Base-by-base conservation (phyloP, 2,329 filamentous ascomycete genomes). In the Aspergillus awamori region DNA sequence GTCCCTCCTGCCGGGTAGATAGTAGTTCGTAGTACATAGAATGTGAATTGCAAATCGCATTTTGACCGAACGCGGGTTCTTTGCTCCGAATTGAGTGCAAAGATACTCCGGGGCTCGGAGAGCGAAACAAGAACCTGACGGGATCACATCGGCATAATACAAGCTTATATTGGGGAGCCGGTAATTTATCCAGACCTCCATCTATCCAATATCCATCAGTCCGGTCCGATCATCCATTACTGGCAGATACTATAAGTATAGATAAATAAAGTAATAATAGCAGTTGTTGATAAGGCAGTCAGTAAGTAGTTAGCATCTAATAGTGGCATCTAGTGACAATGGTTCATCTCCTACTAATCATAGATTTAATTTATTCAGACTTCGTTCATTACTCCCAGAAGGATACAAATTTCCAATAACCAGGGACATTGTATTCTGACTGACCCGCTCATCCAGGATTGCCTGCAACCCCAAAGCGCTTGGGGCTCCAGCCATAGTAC, bases 71-170 rank as follows among this genome's bases (percentile, higher is more conserved):
- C 10, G n/a, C 47, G 26, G 47, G 22, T 20, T 24, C 8, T 56
- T 36, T 47, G 33, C 24, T 56, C 43, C 53, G 53, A 36, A 36
- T 36, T 13, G 53, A 33, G 39, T 36, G 53, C n/a, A 36, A 20
- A 56, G 43, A 33, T 47, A 56, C 39, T 56, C 53, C 53, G 53
- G 43, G 39, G 39, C 39, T 56, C 53, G 53, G 53, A 30, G 24
- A n/a, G 53, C 53, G 38, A 45, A 28, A 39, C 43, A 39, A 26
- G 53, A 36, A 4, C 30, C 30, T 36, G 30, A 36, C 30, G 30
- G 30, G 30, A 56, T 43, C 26, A 36, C 26, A 4, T 47, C 53
- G 53, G 53, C 41, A 56, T 33, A 30, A 51, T 51, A 51, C 47
- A 51, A 33, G 47, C 47, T 51, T 51, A 30, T 51, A 51, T 51